Conservation (phyloP, 2,329 filamentous ascomycete species). For the Thelonectria discophora region DNA sequence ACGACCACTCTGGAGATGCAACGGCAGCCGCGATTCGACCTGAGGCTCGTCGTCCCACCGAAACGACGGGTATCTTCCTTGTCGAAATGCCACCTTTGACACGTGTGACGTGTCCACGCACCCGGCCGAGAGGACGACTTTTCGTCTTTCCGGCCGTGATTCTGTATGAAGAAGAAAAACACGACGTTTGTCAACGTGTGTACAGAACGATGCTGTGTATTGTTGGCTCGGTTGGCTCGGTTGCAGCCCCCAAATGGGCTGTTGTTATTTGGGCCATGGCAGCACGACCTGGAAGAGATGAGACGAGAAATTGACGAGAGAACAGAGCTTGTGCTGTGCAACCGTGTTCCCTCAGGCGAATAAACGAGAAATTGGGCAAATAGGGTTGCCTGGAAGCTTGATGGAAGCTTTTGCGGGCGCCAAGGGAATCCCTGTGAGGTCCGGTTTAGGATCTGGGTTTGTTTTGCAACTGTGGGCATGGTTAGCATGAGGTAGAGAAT, state of each 20-base stretch:
- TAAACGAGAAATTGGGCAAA: not conserved
- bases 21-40: constrained; percentile 7
- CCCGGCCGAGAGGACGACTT: not conserved
- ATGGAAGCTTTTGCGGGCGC: not conserved
- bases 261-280: not conserved
- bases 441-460: not conserved
- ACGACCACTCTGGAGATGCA: not conserved
- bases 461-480: not conserved
- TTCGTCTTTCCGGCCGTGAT: constrained; percentile 3
- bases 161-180: constrained; percentile 12
- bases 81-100: constrained; percentile 1
- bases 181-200: constrained; percentile 31
- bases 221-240: constrained; percentile 3
- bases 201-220: constrained; percentile 13
- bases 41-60: not conserved
- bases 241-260: not conserved
- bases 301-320: not conserved
- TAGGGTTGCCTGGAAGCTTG: not conserved
- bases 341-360: not conserved
- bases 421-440: not conserved
- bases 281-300: not conserved
- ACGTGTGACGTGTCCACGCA: constrained; percentile 28
- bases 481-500: not conserved
- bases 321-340: not conserved
- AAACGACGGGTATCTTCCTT: not conserved